phyloP scores from a whole-genome alignment of 1,284 basidiomycete genomes.

The Boletus austroedulis region DNA sequence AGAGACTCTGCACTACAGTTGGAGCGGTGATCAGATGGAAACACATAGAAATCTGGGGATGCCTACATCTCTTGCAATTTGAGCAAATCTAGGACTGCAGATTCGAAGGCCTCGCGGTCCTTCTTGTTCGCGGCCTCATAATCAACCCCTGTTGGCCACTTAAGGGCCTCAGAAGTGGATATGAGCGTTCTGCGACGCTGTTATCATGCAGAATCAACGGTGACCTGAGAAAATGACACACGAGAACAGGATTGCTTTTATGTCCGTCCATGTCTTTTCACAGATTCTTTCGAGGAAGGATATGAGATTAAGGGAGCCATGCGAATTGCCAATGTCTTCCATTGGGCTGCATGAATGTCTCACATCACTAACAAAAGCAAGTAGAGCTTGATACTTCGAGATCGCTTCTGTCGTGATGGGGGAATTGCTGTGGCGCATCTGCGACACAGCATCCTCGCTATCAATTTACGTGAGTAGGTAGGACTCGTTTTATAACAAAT shows the following conservation, averaged over 20 bases:
- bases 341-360: slow-evolving; percentile 43
- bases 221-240: slow-evolving; percentile 38
- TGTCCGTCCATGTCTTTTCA: slow-evolving; percentile 70
- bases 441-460: slow-evolving; percentile 57
- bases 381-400: slow-evolving; percentile 58
- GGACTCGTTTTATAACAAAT: slow-evolving; percentile 9
- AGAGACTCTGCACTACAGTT: slow-evolving; percentile 52
- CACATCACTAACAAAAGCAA: slow-evolving; percentile 54
- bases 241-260: slow-evolving; percentile 65
- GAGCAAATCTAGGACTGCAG: slow-evolving; percentile 72
- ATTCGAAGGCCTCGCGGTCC: slow-evolving; percentile 65
- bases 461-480: slow-evolving; percentile 15
- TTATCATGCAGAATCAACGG: background rate
- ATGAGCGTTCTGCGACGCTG: slow-evolving; percentile 53
- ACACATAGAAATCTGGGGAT: background rate
- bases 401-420: slow-evolving; percentile 49
- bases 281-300: slow-evolving; percentile 57
- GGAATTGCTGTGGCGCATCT: slow-evolving; percentile 42
- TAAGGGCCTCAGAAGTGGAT: slow-evolving; percentile 63
- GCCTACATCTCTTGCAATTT: slow-evolving; percentile 74
- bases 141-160: slow-evolving; percentile 79
- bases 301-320: slow-evolving; percentile 50
- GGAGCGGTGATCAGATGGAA: background rate
- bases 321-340: slow-evolving; percentile 39
- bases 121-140: slow-evolving; percentile 51